Percentiles rank a stretch among this genome's conserved stretches.
Evolutionary conservation across 768 basidiomycete genomes (phyloP).

Genomic region (Flagelloscypha sp.): DNA sequence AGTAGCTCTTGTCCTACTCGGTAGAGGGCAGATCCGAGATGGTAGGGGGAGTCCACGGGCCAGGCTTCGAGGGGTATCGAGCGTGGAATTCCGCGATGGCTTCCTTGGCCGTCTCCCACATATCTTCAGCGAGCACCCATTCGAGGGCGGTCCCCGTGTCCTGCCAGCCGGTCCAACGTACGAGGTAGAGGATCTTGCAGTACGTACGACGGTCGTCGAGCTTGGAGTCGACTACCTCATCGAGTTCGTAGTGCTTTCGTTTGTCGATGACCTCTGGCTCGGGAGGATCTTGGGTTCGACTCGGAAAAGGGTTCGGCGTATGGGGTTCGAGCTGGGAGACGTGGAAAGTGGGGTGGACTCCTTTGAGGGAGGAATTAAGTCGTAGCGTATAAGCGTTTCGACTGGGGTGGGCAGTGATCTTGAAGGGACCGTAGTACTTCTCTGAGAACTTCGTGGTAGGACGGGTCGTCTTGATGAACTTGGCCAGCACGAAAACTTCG

Average conservation of each 20-base stretch:
- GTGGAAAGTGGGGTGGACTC: conserved; percentile 13
- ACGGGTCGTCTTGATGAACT: conserved; percentile 32
- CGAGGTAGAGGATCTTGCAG: too few species aligned
- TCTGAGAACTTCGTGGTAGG: conserved; percentile 30
- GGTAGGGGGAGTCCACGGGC: too few species aligned
- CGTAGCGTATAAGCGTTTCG: conserved; percentile 9
- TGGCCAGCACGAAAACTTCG: conserved; percentile 28
- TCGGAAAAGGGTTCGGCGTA: background rate
- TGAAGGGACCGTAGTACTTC: conserved; percentile 11
- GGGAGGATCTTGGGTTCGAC: background rate
- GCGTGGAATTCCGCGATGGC: background rate
- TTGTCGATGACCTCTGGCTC: conserved; percentile 5
- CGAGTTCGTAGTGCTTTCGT: conserved; percentile 8
- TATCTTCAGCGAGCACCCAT: conserved; percentile 14
- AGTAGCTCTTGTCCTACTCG: too few species aligned
- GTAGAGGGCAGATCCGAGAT: too few species aligned
- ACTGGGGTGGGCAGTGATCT: conserved; percentile 10
- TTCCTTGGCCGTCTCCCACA: conserved; percentile 8
- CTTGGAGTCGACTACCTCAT: conserved; percentile 6
- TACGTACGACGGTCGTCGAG: too few species aligned
- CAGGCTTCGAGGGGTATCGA: background rate
- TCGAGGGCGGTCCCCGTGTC: too few species aligned
- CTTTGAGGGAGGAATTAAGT: conserved; percentile 9
- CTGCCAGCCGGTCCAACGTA: conserved; percentile 13
- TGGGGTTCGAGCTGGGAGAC: conserved; percentile 12